phyloP scores from a whole-genome alignment of 495 filamentous ascomycete genomes.

The Xylaria cubensis region DNA sequence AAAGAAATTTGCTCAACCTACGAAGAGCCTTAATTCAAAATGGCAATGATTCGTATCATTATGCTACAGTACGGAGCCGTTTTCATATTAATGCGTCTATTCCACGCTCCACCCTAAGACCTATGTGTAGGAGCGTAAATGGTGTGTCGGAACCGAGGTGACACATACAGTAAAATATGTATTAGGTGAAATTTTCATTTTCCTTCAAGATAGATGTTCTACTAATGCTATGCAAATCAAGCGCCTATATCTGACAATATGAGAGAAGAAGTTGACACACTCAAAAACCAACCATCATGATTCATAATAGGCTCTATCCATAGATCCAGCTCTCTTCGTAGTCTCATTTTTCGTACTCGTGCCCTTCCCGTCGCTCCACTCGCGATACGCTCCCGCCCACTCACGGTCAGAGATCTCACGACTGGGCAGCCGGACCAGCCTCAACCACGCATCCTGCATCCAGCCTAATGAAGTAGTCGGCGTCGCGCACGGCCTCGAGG shows the following conservation, averaged over 20 bases:
- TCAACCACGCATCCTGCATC: conserved; percentile 65
- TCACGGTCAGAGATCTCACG: background rate
- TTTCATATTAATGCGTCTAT: background rate
- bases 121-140: background rate
- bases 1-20: background rate
- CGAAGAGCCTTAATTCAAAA: background rate
- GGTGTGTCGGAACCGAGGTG: conserved; percentile 62
- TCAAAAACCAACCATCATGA: conserved; percentile 35
- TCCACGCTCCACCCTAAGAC: background rate
- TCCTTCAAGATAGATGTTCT: background rate
- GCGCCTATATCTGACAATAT: background rate
- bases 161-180: conserved; percentile 50
- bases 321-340: background rate
- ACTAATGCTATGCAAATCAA: background rate
- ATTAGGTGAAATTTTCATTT: background rate
- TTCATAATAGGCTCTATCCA: background rate
- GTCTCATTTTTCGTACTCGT: background rate
- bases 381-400: background rate
- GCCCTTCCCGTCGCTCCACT: background rate
- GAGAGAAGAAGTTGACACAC: background rate
- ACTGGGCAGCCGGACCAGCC: conserved; percentile 30
- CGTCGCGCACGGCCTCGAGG: conserved; percentile 77
- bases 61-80: background rate
- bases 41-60: background rate
- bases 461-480: conserved; percentile 74